Percentiles rank a stretch among this genome's conserved stretches.
phyloP scores from a whole-genome alignment of 1,139 yeast genomes.

The Yamadazyma taylorii region DNA sequence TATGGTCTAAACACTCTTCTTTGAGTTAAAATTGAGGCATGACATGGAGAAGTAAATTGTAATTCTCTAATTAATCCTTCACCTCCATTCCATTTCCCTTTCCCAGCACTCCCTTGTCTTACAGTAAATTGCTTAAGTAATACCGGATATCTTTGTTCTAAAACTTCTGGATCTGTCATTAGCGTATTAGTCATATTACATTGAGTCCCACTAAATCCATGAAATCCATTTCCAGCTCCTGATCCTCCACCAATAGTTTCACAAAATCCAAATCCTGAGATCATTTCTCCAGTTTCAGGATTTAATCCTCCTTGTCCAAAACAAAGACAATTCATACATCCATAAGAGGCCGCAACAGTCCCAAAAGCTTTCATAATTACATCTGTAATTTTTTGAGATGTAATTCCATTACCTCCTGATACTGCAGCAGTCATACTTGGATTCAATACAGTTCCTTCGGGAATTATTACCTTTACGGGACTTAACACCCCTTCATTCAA shows the following conservation, averaged over 20 bases:
- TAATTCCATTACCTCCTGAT: constrained; percentile 49
- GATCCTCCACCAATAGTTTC: constrained; percentile 52
- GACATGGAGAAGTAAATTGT: constrained; percentile 21
- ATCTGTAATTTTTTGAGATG: constrained; percentile 53
- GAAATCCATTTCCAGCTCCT: constrained; percentile 39
- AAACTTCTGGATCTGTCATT: constrained; percentile 42
- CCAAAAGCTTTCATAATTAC: constrained; percentile 66
- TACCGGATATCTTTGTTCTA: constrained; percentile 39
- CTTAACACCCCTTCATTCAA: constrained; percentile 46
- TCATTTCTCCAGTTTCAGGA: constrained; percentile 29
- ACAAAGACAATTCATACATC: constrained; percentile 40
- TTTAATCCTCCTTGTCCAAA: constrained; percentile 44
- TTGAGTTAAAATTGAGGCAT: constrained; percentile 21
- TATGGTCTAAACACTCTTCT: constrained; percentile 23
- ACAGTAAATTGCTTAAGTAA: constrained; percentile 29
- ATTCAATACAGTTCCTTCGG: constrained; percentile 36
- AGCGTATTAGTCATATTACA: constrained; percentile 47
- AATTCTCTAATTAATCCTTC: constrained; percentile 25
- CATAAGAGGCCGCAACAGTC: constrained; percentile 53
- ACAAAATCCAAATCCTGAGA: constrained; percentile 45
- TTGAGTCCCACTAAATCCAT: constrained; percentile 44
- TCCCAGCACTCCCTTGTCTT: constrained; percentile 35
- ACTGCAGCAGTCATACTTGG: constrained; percentile 48
- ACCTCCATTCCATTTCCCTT: constrained; percentile 39
- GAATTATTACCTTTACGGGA: constrained; percentile 39